These are phyloP conservation scores for Thielaviopsis musarum DNA, from an alignment of 2,329 filamentous ascomycete genomes.

Conservation along the genomic window DNA sequence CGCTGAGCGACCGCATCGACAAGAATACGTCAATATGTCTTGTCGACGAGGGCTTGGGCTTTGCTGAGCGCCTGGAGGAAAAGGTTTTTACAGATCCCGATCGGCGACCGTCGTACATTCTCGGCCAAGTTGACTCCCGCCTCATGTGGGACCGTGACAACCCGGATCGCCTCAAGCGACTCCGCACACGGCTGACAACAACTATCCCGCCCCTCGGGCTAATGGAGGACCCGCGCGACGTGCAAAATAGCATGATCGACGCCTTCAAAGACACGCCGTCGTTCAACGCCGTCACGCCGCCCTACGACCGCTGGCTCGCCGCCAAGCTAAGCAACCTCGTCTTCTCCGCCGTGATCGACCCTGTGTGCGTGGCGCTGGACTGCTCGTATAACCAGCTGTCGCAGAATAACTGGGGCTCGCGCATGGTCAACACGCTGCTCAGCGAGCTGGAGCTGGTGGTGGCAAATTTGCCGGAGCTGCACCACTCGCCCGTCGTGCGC, in stretches of 20 bases:
- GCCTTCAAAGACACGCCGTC: slow-evolving; percentile 8
- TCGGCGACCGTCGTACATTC: slow-evolving; percentile 56
- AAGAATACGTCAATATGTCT: slow-evolving; percentile 56
- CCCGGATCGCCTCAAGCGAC: slow-evolving; percentile 12
- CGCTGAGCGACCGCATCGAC: slow-evolving; percentile 49
- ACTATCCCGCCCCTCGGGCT: slow-evolving; percentile 5
- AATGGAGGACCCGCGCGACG: slow-evolving; percentile 4
- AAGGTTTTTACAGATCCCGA: slow-evolving; percentile 50
- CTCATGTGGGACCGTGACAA: slow-evolving; percentile 26
- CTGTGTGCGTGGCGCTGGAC: slow-evolving; percentile 65
- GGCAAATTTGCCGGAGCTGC: slow-evolving; percentile 55
- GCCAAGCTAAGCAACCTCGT: slow-evolving; percentile 66
- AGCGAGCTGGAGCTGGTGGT: slow-evolving; percentile 61
- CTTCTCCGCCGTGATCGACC: slow-evolving; percentile 61
- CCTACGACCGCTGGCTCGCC: slow-evolving; percentile 42
- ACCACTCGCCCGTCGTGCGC: slow-evolving; percentile 38
- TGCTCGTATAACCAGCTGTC: slow-evolving; percentile 56
- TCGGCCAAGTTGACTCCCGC: slow-evolving; percentile 42
- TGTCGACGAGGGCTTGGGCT: slow-evolving; percentile 66
- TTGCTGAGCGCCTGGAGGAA: slow-evolving; percentile 61
- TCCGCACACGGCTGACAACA: slow-evolving; percentile 18
- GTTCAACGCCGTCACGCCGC: slow-evolving; percentile 12
- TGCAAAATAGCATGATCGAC: slow-evolving; percentile 7
- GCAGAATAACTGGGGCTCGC: slow-evolving; percentile 46
- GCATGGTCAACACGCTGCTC: slow-evolving; percentile 53